phyloP scores from a whole-genome alignment of 257 asterid genomes.

The Rehmannia glutinosa region DNA sequence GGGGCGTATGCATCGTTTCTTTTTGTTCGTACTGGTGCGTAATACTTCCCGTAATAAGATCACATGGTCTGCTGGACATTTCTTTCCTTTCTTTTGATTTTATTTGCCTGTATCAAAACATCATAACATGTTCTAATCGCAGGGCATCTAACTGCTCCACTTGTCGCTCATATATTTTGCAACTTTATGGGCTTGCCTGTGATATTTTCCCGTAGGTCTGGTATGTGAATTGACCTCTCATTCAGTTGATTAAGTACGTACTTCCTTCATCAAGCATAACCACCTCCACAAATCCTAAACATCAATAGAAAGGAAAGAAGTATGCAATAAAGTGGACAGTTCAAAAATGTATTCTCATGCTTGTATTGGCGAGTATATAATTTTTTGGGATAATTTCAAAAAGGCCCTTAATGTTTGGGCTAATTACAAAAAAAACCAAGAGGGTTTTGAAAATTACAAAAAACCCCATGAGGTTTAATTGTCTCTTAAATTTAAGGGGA shows the following conservation, averaged over 20 bases:
- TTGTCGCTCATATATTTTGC: constrained; percentile 86
- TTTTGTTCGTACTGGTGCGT: constrained; percentile 81
- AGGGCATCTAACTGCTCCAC: constrained; percentile 87
- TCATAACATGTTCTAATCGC: constrained; percentile 16
- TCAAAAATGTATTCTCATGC: no score
- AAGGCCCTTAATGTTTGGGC: no score
- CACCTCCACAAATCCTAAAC: no score
- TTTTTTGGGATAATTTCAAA: no score
- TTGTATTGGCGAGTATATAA: no score
- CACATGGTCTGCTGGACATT: neutral
- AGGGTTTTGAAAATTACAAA: no score
- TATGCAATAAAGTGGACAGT: no score
- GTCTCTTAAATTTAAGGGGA: no score
- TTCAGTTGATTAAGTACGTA: neutral
- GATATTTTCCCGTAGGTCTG: constrained; percentile 52
- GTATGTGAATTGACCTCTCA: constrained; percentile 35
- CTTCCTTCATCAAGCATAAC: neutral
- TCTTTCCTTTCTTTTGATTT: neutral
- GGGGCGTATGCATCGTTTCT: constrained; percentile 94
- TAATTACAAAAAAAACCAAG: no score
- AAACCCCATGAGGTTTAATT: no score
- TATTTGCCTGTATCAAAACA: constrained; percentile 7
- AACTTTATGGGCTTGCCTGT: constrained; percentile 89
- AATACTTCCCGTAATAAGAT: constrained; percentile 12
- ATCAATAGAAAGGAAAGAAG: no score